These are phyloP conservation scores for Nakataea oryzae DNA, from an alignment of 2,329 filamentous ascomycete genomes.

Conservation along the genomic window DNA sequence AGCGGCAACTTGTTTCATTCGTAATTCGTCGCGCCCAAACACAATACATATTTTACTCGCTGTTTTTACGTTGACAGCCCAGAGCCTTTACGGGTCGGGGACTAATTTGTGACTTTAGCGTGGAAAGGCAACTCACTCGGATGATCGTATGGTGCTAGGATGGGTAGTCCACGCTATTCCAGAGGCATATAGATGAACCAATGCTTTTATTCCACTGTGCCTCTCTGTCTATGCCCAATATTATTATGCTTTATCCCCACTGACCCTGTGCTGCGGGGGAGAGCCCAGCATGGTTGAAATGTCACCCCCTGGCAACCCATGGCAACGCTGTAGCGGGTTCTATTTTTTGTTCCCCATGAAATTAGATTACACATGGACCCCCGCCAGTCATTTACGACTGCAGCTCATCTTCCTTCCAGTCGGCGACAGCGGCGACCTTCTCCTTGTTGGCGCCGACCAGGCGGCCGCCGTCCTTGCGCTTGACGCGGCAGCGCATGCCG, in stretches of 20 bases:
- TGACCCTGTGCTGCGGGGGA: neutral
- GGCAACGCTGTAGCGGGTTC: neutral
- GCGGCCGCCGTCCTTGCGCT: slow-evolving; percentile 69
- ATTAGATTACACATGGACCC: neutral
- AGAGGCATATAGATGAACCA: neutral
- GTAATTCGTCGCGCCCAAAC: neutral
- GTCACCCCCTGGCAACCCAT: neutral
- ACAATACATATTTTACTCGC: neutral
- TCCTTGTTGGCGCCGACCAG: slow-evolving; percentile 37
- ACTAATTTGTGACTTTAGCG: too few species aligned
- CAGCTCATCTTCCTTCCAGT: slow-evolving; percentile 61
- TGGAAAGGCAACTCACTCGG: too few species aligned
- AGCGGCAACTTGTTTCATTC: neutral
- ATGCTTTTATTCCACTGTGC: neutral
- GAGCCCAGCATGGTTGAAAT: neutral
- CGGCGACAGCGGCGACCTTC: slow-evolving; percentile 27
- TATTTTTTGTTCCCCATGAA: neutral
- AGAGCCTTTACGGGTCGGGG: too few species aligned
- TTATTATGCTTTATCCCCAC: neutral
- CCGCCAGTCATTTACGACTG: slow-evolving; percentile 37
- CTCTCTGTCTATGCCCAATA: neutral
- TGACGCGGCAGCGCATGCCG: slow-evolving; percentile 84
- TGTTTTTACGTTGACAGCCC: neutral
- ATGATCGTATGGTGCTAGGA: too few species aligned
- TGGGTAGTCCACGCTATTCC: too few species aligned